phyloP scores from a whole-genome alignment of 139 green algal species.

The Microglena sp. region DNA sequence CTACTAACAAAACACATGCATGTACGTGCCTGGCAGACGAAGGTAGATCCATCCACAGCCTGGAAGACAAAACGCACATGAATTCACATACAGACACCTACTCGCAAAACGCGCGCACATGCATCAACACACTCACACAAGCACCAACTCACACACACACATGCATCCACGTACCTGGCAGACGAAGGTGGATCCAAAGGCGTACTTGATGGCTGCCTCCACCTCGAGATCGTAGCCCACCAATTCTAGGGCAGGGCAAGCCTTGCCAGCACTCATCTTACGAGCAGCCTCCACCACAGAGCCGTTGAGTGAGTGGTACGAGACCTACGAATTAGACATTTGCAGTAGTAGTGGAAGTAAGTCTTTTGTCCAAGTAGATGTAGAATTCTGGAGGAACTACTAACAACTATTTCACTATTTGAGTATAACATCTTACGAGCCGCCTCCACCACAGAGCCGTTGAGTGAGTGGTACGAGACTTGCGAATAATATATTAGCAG shows the following conservation, averaged over 20 bases:
- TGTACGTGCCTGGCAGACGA: too few species aligned
- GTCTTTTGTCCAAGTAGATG: too few species aligned
- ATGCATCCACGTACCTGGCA: conserved; percentile 61
- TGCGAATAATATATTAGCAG: too few species aligned
- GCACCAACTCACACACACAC: conserved; percentile 1
- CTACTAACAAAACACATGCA: too few species aligned
- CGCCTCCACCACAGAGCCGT: too few species aligned
- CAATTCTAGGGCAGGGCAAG: conserved; percentile 74
- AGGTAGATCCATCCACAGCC: too few species aligned
- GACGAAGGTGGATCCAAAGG: conserved; percentile 87
- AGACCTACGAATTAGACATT: conserved; percentile 21
- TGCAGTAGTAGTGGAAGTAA: too few species aligned
- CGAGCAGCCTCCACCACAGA: conserved; percentile 33
- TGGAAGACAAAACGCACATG: too few species aligned
- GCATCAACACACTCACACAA: neutral
- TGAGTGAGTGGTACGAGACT: too few species aligned
- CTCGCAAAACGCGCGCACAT: neutral
- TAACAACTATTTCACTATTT: too few species aligned
- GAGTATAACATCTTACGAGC: too few species aligned
- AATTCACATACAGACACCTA: neutral
- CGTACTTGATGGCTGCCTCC: conserved; percentile 83
- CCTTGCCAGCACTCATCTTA: conserved; percentile 41
- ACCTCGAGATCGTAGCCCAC: conserved; percentile 67
- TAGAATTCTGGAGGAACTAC: too few species aligned
- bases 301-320: conserved; percentile 10